A percentile compares a stretch with the other conserved stretches of the same genome.
Evolutionary conservation across 2,329 filamentous ascomycete species (phyloP).

Genomic region (Penicillium sclerotigenum): DNA sequence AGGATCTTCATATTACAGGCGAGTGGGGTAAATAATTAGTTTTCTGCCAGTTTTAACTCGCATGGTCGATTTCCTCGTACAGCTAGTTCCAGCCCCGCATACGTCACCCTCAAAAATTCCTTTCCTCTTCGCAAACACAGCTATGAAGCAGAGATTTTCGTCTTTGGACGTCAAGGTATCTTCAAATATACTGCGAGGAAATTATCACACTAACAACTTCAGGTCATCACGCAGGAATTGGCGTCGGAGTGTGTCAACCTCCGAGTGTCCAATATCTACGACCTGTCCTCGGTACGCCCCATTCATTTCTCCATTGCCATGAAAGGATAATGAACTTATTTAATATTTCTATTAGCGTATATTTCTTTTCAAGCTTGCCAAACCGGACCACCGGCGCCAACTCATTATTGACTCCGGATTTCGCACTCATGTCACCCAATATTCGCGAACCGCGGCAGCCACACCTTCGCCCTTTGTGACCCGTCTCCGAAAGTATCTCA

Average conservation of each 20-base stretch:
- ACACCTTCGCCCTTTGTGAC: constrained; percentile 82
- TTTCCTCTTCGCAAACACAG: constrained; percentile 15
- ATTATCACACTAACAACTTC: constrained; percentile 14
- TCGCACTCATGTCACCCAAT: constrained; percentile 89
- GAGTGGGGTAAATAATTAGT: background rate
- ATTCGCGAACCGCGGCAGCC: constrained; percentile 79
- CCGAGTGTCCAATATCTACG: constrained; percentile 90
- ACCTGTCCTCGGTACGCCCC: constrained; percentile 69
- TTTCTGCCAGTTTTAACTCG: background rate
- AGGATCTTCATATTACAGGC: background rate
- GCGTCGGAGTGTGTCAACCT: constrained; percentile 70
- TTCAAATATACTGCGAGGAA: background rate
- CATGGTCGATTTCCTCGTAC: background rate
- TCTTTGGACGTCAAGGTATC: constrained; percentile 56
- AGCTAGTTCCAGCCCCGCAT: constrained; percentile 33
- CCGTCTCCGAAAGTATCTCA: constrained; percentile 80
- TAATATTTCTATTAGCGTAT: constrained; percentile 60
- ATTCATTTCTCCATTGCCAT: background rate
- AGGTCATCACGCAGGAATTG: constrained; percentile 95
- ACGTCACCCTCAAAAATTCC: constrained; percentile 35
- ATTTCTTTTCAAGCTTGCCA: constrained; percentile 90
- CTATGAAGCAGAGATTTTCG: constrained; percentile 59
- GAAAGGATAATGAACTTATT: constrained; percentile 10
- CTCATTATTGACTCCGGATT: constrained; percentile 93
- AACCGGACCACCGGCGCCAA: constrained; percentile 83